These are phyloP conservation scores for Ustulina deusta DNA, from an alignment of 2,329 filamentous ascomycete genomes.

Conservation along the genomic window DNA sequence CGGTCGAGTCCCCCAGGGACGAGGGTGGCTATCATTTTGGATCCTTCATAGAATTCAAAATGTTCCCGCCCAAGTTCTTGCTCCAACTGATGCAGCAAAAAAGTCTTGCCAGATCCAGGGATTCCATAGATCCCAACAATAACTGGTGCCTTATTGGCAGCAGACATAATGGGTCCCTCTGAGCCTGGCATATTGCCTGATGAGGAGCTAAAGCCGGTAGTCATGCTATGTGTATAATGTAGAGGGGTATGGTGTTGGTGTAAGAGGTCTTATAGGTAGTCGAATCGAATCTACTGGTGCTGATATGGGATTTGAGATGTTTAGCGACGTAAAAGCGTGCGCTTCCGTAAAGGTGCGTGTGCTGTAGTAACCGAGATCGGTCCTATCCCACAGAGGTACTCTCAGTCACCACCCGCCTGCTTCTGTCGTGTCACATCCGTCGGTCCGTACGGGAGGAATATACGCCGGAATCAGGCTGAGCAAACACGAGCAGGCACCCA, in stretches of 20 bases:
- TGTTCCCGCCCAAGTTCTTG: constrained; percentile 42
- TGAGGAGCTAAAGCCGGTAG: not conserved
- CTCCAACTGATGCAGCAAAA: constrained; percentile 55
- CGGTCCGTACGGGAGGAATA: no score
- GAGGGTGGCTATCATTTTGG: constrained; percentile 58
- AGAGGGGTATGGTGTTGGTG: no score
- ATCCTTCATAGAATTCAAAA: constrained; percentile 66
- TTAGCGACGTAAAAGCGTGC: not conserved
- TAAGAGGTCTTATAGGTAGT: not conserved
- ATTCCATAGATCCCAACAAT: constrained; percentile 44
- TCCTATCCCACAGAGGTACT: not conserved
- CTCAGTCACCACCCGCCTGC: no score
- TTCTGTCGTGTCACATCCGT: no score
- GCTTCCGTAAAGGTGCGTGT: not conserved
- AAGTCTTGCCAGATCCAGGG: constrained; percentile 42
- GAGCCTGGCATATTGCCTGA: not conserved
- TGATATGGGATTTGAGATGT: not conserved
- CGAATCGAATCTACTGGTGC: not conserved
- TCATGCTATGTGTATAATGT: no score
- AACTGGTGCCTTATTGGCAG: constrained; percentile 16
- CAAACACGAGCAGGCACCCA: not conserved
- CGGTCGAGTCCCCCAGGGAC: constrained; percentile 60
- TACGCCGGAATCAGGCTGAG: not conserved
- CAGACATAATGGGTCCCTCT: not conserved
- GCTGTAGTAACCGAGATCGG: not conserved